phyloP scores from a whole-genome alignment of 176 grass and related monocot genomes.

The Neostapfia colusana region DNA sequence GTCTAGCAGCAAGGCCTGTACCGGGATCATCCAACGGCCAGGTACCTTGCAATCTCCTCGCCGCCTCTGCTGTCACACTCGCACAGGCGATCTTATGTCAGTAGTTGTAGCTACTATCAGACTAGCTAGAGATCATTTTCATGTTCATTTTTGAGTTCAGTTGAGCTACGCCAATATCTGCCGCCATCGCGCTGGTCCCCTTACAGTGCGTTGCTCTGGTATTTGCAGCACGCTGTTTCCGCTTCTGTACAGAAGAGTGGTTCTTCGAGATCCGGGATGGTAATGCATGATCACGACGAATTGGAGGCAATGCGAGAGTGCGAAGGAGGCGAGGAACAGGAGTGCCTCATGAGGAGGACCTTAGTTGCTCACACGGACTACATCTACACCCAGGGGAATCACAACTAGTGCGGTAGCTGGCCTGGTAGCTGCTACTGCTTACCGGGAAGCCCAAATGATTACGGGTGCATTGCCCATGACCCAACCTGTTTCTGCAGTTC shows the following conservation, averaged over 20 bases:
- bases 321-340: conserved; percentile 15
- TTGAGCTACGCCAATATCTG: neutral
- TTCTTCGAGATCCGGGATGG: neutral
- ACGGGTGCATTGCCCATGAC: conserved; percentile 5
- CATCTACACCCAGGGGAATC: conserved; percentile 68
- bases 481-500: neutral
- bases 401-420: conserved; percentile 41
- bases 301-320: conserved; percentile 19
- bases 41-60: conserved; percentile 8
- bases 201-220: neutral
- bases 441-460: neutral
- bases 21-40: conserved; percentile 38
- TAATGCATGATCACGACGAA: conserved; percentile 24
- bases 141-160: too few relatives aligned
- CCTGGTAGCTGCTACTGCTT: neutral
- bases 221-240: conserved; percentile 21
- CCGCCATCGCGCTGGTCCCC: neutral
- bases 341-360: conserved; percentile 61
- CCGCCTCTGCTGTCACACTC: too few relatives aligned
- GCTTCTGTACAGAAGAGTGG: neutral
- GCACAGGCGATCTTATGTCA: too few relatives aligned
- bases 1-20: conserved; percentile 31
- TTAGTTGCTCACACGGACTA: conserved; percentile 60
- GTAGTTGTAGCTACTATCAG: too few relatives aligned
- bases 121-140: too few relatives aligned